Percentiles rank a stretch among this genome's conserved stretches.
Evolutionary conservation across 2,329 filamentous ascomycete genomes (phyloP).

Genomic region (Cadophora gregata): DNA sequence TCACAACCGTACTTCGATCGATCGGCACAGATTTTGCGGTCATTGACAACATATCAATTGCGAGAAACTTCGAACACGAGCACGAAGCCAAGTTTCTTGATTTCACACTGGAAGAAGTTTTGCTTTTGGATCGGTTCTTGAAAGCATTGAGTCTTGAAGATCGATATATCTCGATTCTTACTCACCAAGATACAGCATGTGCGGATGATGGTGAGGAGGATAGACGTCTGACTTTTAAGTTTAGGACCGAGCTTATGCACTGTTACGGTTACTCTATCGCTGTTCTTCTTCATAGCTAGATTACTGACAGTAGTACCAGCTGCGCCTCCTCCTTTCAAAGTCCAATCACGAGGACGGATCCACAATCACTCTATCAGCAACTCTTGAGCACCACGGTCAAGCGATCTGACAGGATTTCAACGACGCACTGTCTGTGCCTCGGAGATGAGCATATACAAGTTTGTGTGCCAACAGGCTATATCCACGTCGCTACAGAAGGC

Average conservation of each 20-base stretch:
- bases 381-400: not conserved
- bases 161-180: not conserved
- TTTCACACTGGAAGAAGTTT: not conserved
- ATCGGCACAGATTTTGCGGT: no score
- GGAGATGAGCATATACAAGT: not conserved
- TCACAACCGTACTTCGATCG: not conserved
- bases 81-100: not conserved
- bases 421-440: not conserved
- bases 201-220: slow-evolving; percentile 18
- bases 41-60: no score
- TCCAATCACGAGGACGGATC: not conserved
- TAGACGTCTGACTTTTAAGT: slow-evolving; percentile 17
- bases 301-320: not conserved
- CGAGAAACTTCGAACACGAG: no score
- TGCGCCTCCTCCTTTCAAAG: not conserved
- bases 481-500: not conserved
- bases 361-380: not conserved
- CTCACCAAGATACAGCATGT: slow-evolving; percentile 24
- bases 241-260: slow-evolving; percentile 27
- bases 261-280: not conserved
- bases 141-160: not conserved
- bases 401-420: not conserved
- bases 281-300: not conserved
- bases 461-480: not conserved
- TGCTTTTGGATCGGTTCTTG: not conserved